phyloP scores from a whole-genome alignment of 2,329 filamentous ascomycete species.

The Rachicladosporium sp. region DNA sequence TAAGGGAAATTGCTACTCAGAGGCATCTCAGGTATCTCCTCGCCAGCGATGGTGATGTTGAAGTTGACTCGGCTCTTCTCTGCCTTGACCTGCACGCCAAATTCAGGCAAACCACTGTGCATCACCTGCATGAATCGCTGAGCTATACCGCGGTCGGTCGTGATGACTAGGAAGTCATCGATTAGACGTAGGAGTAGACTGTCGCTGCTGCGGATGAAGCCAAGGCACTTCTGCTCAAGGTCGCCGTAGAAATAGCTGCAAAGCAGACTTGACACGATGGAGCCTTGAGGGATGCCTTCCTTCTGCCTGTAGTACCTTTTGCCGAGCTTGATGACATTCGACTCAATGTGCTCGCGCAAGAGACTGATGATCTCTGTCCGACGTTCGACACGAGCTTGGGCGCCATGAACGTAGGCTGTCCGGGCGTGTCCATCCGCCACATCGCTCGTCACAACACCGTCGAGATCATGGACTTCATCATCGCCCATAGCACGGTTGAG shows the following conservation, averaged over 20 bases:
- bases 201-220: constrained; percentile 45
- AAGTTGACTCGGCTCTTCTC: constrained; percentile 82
- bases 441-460: constrained; percentile 5
- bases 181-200: constrained; percentile 69
- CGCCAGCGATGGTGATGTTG: constrained; percentile 45
- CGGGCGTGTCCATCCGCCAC: constrained; percentile 35
- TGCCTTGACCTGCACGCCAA: constrained; percentile 66
- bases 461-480: constrained; percentile 12
- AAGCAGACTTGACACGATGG: constrained; percentile 69
- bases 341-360: constrained; percentile 64
- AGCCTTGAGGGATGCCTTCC: constrained; percentile 84
- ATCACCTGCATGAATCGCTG: constrained; percentile 63
- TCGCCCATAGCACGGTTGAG: constrained; percentile 27
- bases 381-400: constrained; percentile 45
- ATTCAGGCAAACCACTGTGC: constrained; percentile 65
- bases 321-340: constrained; percentile 78
- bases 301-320: constrained; percentile 82
- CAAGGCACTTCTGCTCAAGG: constrained; percentile 57
- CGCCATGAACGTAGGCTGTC: constrained; percentile 65
- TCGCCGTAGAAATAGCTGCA: constrained; percentile 96
- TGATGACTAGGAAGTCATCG: constrained; percentile 89
- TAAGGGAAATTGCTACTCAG: constrained; percentile 59
- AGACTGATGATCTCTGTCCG: constrained; percentile 54
- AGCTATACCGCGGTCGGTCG: constrained; percentile 54
- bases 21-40: constrained; percentile 37